Evolutionary conservation across 177 flowering plant genomes (phyloP), one percentile per base, ranked within the genome.

Genomic region (Tripterygium wilfordii): DNA sequence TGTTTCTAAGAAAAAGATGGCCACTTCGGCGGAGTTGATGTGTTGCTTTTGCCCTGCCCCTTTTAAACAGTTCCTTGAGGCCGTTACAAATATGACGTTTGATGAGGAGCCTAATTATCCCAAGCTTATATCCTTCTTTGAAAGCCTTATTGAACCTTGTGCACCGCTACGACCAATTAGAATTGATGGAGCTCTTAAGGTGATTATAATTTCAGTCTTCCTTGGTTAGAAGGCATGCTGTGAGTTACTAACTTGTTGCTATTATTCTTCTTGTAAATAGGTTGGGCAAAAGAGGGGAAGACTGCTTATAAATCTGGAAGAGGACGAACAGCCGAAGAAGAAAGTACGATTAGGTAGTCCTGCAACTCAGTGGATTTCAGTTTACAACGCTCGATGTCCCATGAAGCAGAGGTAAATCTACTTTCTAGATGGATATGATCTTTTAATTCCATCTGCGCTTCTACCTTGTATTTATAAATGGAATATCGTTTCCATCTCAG

Each of bases 91-190:
- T 60, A 78, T 91, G 96, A 85, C 78, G 53, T 91, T 88, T 72
- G 98, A 91, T 37, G 98, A 91, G 59, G 98, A 91, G 58, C 98
- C 98, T 44, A 88, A 85, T 61, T 91, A 91, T 65, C 22, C 81
- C 16, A 83, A 83, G 65, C 66, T 81, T 19, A 83, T 90, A 53
- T 80, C 95, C 2, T 59, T 76, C 5, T 87, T 87, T 70, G 96
- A 87, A 0, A 60, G 70, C 53, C 61, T 87, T 33, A 77, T 91
- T 61, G 98, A 75, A 32, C 85, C 88, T 17, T 58, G 65, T 57
- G 33, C 74, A 1, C 57, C 66, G 18, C 33, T 66, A 45, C 73
- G 92, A 51, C 96, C 96, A 5, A 85, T 91, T 44, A 73, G 73
- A 54, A 84, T 76, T 45, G 97, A 87, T 65, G 94, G 96, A 48